phyloP scores from a whole-genome alignment of 2,329 filamentous ascomycete genomes.

The Venturia nashicola region DNA sequence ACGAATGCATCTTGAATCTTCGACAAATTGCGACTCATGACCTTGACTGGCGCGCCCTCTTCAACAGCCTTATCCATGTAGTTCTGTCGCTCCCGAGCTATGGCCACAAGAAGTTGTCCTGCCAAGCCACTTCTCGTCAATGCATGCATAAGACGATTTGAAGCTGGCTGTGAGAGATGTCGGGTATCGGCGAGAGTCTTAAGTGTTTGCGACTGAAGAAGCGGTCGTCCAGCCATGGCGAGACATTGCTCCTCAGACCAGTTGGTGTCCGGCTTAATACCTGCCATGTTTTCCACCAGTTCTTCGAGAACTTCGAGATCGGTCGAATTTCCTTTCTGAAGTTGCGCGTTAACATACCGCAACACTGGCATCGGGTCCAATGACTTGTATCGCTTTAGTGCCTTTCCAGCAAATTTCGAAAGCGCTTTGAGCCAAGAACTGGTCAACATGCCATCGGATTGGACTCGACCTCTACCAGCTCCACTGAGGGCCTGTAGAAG shows the following conservation, averaged over 20 bases:
- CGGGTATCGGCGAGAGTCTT: conserved; percentile 71
- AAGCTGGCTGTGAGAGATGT: conserved; percentile 61
- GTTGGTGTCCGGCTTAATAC: conserved; percentile 74
- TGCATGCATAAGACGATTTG: conserved; percentile 67
- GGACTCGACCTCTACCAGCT: conserved; percentile 44
- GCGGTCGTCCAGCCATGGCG: conserved; percentile 76
- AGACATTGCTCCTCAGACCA: conserved; percentile 81
- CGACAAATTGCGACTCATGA: conserved; percentile 76
- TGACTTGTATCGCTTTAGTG: conserved; percentile 74
- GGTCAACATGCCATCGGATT: conserved; percentile 60
- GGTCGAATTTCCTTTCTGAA: conserved; percentile 71
- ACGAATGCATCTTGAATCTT: conserved; percentile 75
- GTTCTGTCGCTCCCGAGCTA: conserved; percentile 82
- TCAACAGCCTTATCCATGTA: conserved; percentile 66
- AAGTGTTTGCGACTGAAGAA: conserved; percentile 68
- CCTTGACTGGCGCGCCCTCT: conserved; percentile 70
- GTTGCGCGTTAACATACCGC: conserved; percentile 78
- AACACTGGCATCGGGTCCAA: conserved; percentile 78
- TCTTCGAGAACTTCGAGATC: conserved; percentile 88
- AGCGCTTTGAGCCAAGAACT: conserved; percentile 87
- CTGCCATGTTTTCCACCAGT: conserved; percentile 83
- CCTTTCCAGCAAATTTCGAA: conserved; percentile 79
- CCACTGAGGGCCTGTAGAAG: conserved; percentile 60
- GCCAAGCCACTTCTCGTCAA: conserved; percentile 68
- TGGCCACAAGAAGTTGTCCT: conserved; percentile 72